Evolutionary conservation across 805 yeast genomes (phyloP).

Genomic region (Candida ovalis): DNA sequence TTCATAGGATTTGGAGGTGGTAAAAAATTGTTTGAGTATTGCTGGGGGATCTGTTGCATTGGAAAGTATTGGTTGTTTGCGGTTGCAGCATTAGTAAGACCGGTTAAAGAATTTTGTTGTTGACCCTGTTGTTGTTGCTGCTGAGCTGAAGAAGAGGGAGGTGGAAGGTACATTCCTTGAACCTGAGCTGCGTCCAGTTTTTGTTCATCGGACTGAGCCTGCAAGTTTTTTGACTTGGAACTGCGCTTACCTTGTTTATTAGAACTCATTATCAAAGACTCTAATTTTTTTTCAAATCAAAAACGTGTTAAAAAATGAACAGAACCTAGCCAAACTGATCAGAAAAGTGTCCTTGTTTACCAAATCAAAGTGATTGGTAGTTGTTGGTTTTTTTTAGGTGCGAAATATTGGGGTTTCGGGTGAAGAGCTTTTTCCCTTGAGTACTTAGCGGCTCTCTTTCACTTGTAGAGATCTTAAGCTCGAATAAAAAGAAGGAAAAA

Average conservation of each 20-base stretch:
- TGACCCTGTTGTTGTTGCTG: conserved; percentile 14
- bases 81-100: conserved; percentile 10
- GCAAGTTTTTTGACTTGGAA: neutral
- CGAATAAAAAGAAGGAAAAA: too few relatives aligned
- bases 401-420: neutral
- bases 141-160: neutral
- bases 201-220: neutral
- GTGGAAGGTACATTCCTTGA: neutral
- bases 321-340: too few relatives aligned
- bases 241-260: neutral
- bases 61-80: conserved; percentile 15
- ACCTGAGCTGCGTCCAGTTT: conserved; percentile 3
- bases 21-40: conserved; percentile 19
- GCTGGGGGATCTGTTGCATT: conserved; percentile 16
- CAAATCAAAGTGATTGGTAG: neutral
- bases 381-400: neutral
- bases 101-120: conserved; percentile 3
- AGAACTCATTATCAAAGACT: neutral
- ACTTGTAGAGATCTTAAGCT: too few relatives aligned
- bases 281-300: too few relatives aligned
- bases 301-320: too few relatives aligned
- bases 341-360: neutral
- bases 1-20: conserved; percentile 27
- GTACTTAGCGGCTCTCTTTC: neutral
- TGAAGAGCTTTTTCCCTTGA: neutral